Evolutionary conservation across 495 filamentous ascomycete genomes (phyloP).

Genomic region (Stereocaulon alpinum): DNA sequence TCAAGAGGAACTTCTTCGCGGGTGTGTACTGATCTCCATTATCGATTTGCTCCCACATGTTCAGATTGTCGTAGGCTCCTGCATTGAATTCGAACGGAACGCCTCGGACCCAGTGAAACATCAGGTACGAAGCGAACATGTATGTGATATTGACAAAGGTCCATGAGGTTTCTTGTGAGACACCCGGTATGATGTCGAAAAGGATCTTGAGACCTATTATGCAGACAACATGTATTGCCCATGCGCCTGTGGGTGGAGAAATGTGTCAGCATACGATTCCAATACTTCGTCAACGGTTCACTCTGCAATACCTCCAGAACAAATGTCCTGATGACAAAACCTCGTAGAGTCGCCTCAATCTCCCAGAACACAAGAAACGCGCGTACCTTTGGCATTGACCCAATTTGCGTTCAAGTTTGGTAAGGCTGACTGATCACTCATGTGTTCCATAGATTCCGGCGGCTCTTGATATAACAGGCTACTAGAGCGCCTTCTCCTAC

Average conservation of each 20-base stretch:
- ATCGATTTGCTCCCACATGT: slow-evolving; percentile 99
- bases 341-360: not conserved
- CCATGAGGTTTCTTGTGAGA: slow-evolving; percentile 96
- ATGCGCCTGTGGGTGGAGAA: slow-evolving; percentile 56
- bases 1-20: slow-evolving; percentile 93
- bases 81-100: slow-evolving; percentile 98
- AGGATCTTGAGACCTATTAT: slow-evolving; percentile 87
- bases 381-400: slow-evolving; percentile 95
- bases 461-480: slow-evolving; percentile 95
- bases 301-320: not conserved
- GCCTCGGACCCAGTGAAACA: slow-evolving; percentile 98
- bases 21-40: slow-evolving; percentile 98
- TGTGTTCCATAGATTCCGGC: slow-evolving; percentile 84
- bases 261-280: not conserved
- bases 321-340: not conserved
- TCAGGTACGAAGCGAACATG: slow-evolving; percentile 96
- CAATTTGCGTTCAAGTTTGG: slow-evolving; percentile 96
- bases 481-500: slow-evolving; percentile 80
- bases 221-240: slow-evolving; percentile 90
- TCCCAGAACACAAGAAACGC: not conserved
- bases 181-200: slow-evolving; percentile 86
- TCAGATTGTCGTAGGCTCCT: slow-evolving; percentile 97
- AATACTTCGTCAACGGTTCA: not conserved
- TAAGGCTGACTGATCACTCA: slow-evolving; percentile 86
- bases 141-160: slow-evolving; percentile 97